Evolutionary conservation across 2,329 filamentous ascomycete species (phyloP), one percentile per base, ranked within the genome.

Genomic region (Pyrenophora graminea): DNA sequence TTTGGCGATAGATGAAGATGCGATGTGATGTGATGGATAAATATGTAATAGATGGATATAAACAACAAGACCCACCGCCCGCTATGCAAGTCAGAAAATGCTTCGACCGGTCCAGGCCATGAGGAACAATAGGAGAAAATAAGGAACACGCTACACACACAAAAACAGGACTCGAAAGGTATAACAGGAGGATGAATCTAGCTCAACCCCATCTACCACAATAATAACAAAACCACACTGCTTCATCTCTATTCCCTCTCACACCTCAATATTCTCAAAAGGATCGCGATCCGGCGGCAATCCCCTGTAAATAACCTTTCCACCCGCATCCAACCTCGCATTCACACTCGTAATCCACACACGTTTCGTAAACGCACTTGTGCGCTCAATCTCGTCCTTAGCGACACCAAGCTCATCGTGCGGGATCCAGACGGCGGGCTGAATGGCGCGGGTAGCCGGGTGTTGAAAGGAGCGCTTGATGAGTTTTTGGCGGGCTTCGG

Each of bases 341-440:
- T 91, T 91, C 70, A 95, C 89, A 72, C 97, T 97, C 64, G 90
- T 96, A 69, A 97, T 91, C 89, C 91, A 96, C 45, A 97, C 88
- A 59, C 81, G 80, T 34, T 76, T 80, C 52, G 89, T 93, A 70
- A 91, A 89, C 40, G 81, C 80, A 58, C 86, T 82, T 6, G 91
- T 96, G 31, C 89, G 81, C 66, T 81, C 81, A 38, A 97, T 88
- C 77, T 99, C 94, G 62, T 97, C 93, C 63, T 96, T 91, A 59
- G 89, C 91, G 50, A 99, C 84, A 4, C 94, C 94, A 4, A 97
- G 74, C 60, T 94, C 89, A 67, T 99, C 94, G 9, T 88, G 85
- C 0, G 94, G 94, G 38, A 99, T 90, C 94, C 94, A 99, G 21
- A 99, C 86, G 0, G 90, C 90, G 0, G 94, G 94, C 45, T 91